Evolutionary conservation across 768 basidiomycete species (phyloP).

Genomic region (Tylopilus vinaceipallidus): DNA sequence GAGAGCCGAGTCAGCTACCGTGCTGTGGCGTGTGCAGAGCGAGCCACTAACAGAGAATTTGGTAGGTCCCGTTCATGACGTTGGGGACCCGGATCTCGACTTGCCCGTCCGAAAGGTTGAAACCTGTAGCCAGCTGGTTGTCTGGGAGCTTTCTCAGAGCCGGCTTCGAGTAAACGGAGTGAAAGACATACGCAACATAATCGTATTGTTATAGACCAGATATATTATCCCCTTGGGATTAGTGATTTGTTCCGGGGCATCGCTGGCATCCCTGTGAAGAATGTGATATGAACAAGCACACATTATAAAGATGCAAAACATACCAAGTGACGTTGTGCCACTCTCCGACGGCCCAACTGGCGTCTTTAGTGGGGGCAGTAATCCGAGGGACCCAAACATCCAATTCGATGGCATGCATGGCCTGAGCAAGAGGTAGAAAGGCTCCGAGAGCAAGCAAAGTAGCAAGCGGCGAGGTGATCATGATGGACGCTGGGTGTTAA

Average conservation of each 20-base stretch:
- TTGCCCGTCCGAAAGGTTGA: conserved; percentile 30
- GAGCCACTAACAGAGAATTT: conserved; percentile 33
- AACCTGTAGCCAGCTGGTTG: conserved; percentile 21
- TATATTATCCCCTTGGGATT: conserved; percentile 28
- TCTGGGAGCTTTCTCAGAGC: conserved; percentile 18
- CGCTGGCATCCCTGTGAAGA: conserved; percentile 29
- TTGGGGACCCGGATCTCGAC: conserved; percentile 28
- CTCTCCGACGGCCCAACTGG: conserved; percentile 24
- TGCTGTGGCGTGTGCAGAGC: not conserved
- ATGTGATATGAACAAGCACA: not conserved
- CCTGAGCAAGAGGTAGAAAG: conserved; percentile 7
- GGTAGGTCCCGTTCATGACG: conserved; percentile 32
- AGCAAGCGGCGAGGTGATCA: conserved; percentile 1
- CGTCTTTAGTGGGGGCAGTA: conserved; percentile 17
- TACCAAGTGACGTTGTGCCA: conserved; percentile 32
- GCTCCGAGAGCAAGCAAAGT: conserved; percentile 11
- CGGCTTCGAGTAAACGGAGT: not conserved
- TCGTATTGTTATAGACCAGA: conserved; percentile 23
- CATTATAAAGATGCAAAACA: conserved; percentile 1
- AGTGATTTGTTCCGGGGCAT: conserved; percentile 32
- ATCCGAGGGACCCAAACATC: conserved; percentile 31
- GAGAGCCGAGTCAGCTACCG: conserved; percentile 1
- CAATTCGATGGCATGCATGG: not conserved
- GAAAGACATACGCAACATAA: conserved; percentile 24
- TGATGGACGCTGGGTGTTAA: not conserved